Percentiles rank a stretch among this genome's conserved stretches.
Evolutionary conservation across 2,329 filamentous ascomycete species (phyloP).

Genomic region (Penicillium polonicum): DNA sequence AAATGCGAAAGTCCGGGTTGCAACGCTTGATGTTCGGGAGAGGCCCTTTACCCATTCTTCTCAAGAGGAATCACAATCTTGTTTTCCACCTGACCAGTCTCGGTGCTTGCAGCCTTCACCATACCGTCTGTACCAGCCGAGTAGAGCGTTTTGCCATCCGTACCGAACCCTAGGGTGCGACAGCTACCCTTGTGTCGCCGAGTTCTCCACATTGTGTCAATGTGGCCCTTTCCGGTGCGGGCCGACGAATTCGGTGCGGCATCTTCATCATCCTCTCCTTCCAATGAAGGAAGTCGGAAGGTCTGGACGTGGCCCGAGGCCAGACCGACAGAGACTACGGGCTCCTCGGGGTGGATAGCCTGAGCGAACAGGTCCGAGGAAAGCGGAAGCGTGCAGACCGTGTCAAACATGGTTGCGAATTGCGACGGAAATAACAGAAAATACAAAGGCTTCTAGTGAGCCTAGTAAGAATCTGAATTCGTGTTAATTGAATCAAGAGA

Average conservation of each 20-base stretch:
- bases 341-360: conserved; percentile 78
- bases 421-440: not conserved
- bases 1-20: not conserved
- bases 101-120: conserved; percentile 59
- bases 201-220: conserved; percentile 84
- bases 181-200: conserved; percentile 92
- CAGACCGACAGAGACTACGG: conserved; percentile 81
- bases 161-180: conserved; percentile 72
- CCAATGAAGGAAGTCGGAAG: conserved; percentile 67
- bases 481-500: not conserved
- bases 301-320: conserved; percentile 82
- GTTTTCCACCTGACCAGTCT: conserved; percentile 67
- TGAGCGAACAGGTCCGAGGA: conserved; percentile 84
- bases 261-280: conserved; percentile 53
- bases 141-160: conserved; percentile 70
- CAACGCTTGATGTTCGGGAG: conserved; percentile 4
- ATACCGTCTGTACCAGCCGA: conserved; percentile 63
- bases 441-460: not conserved
- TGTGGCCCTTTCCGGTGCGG: conserved; percentile 66
- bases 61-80: conserved; percentile 72
- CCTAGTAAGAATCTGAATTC: not conserved
- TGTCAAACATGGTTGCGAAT: conserved; percentile 71
- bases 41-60: conserved; percentile 41
- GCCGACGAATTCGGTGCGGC: conserved; percentile 40
- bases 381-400: conserved; percentile 84